Evolutionary conservation across 1,284 basidiomycete genomes (phyloP).

Genomic region (Mycosarcoma maydis): DNA sequence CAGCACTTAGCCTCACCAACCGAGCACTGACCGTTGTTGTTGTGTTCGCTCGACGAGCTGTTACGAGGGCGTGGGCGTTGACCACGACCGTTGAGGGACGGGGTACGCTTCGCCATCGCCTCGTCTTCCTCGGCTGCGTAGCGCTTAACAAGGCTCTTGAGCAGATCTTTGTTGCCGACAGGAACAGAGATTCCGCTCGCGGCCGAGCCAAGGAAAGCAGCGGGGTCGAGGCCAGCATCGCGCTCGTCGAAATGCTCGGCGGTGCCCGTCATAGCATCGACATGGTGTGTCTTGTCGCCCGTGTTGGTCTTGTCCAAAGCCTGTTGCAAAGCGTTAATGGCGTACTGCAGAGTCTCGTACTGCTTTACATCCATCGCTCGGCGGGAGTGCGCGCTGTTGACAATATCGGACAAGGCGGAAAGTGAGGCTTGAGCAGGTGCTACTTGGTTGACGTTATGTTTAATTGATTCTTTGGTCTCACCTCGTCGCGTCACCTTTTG

Average conservation of each 20-base stretch:
- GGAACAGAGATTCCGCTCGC: slow-evolving; percentile 39
- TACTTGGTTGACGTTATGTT: slow-evolving; percentile 38
- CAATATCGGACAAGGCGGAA: slow-evolving; percentile 45
- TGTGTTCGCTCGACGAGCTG: slow-evolving; percentile 17
- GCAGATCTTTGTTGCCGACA: slow-evolving; percentile 35
- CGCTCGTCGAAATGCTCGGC: slow-evolving; percentile 30
- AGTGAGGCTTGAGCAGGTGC: slow-evolving; percentile 50
- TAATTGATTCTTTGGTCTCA: slow-evolving; percentile 31
- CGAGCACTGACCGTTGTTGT: slow-evolving; percentile 53
- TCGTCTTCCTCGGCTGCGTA: slow-evolving; percentile 40
- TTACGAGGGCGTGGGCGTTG: slow-evolving; percentile 34
- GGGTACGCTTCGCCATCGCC: slow-evolving; percentile 38
- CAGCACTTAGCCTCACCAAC: slow-evolving; percentile 49
- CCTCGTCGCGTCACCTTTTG: slow-evolving; percentile 42
- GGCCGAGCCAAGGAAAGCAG: slow-evolving; percentile 12
- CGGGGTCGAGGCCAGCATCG: slow-evolving; percentile 13
- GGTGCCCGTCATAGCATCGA: slow-evolving; percentile 37
- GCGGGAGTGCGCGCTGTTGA: slow-evolving; percentile 52
- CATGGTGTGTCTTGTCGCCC: slow-evolving; percentile 35
- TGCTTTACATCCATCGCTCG: slow-evolving; percentile 53
- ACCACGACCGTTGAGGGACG: slow-evolving; percentile 31
- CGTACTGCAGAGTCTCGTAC: slow-evolving; percentile 31
- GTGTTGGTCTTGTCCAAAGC: slow-evolving; percentile 42
- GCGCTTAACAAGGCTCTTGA: slow-evolving; percentile 21
- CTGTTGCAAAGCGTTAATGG: slow-evolving; percentile 32